Percentiles rank a stretch among this genome's conserved stretches.
phyloP scores from a whole-genome alignment of 2,329 filamentous ascomycete species.

The Aspergillus latus region DNA sequence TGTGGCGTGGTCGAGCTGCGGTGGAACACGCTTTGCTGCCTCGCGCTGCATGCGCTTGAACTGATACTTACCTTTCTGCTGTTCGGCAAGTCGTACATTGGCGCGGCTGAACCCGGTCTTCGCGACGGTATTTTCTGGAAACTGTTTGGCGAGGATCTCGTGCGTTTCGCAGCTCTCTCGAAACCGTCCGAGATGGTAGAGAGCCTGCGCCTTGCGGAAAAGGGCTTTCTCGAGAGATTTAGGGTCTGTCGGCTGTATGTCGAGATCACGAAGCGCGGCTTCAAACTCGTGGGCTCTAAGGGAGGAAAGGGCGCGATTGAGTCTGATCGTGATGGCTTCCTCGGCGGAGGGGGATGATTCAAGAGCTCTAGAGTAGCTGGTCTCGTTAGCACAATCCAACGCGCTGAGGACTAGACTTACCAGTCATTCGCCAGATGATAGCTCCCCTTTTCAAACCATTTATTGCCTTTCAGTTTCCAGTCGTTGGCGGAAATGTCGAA shows the following conservation, averaged over 20 bases:
- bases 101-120: constrained; percentile 32
- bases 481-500: constrained; percentile 12
- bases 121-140: constrained; percentile 37
- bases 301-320: constrained; percentile 40
- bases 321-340: constrained; percentile 33
- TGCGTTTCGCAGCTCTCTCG: constrained; percentile 38
- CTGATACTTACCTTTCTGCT: constrained; percentile 21
- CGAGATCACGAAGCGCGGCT: constrained; percentile 34
- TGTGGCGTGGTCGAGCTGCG: constrained; percentile 50
- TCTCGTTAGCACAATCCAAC: constrained; percentile 1
- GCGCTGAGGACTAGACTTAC: constrained; percentile 19
- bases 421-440: constrained; percentile 28
- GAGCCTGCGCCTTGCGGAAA: constrained; percentile 47
- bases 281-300: constrained; percentile 36
- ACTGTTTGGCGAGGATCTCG: constrained; percentile 30
- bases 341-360: constrained; percentile 34
- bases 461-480: constrained; percentile 36
- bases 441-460: constrained; percentile 13
- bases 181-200: constrained; percentile 47
- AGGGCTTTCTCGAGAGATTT: constrained; percentile 44
- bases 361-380: constrained; percentile 43
- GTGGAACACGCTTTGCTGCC: constrained; percentile 35
- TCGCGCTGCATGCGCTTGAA: constrained; percentile 33
- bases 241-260: constrained; percentile 16
- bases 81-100: constrained; percentile 21